A percentile compares a stretch with the other conserved stretches of the same genome.
Evolutionary conservation across 2,329 filamentous ascomycete genomes (phyloP).

Genomic region (Lasiodiplodia sp.): DNA sequence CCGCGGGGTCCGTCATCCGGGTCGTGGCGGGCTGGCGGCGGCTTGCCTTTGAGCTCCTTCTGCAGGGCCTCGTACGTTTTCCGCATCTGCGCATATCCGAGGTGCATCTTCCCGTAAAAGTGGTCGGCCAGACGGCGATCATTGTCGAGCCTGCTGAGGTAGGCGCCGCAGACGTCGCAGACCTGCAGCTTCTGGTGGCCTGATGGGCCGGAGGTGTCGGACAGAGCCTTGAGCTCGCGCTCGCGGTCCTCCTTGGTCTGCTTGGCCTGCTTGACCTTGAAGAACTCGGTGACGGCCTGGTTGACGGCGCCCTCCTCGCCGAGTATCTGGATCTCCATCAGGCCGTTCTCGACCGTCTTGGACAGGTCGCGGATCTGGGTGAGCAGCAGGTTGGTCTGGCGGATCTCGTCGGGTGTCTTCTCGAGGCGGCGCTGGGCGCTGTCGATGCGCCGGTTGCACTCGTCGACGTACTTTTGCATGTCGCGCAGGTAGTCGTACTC

Average conservation of each 20-base stretch:
- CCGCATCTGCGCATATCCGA: constrained; percentile 97
- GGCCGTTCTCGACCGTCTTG: constrained; percentile 78
- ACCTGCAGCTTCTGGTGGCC: constrained; percentile 98
- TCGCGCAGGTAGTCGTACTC: constrained; percentile 97
- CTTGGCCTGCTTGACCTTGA: constrained; percentile 81
- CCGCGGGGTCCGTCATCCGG: constrained; percentile 41
- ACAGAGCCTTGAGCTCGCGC: constrained; percentile 85
- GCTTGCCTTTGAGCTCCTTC: constrained; percentile 81
- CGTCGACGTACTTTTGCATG: constrained; percentile 95
- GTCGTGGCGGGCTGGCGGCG: constrained; percentile 61
- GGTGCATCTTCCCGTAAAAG: constrained; percentile 99
- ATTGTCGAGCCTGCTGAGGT: constrained; percentile 90
- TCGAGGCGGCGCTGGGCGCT: constrained; percentile 87
- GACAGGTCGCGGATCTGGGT: constrained; percentile 85
- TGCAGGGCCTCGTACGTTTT: constrained; percentile 89
- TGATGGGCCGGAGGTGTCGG: constrained; percentile 89
- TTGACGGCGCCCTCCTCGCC: constrained; percentile 83
- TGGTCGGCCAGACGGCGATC: constrained; percentile 93
- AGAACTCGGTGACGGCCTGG: constrained; percentile 84
- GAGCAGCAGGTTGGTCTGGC: constrained; percentile 89
- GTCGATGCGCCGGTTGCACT: constrained; percentile 94
- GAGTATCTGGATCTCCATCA: constrained; percentile 85
- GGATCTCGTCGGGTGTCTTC: constrained; percentile 97
- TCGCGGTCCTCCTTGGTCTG: constrained; percentile 84
- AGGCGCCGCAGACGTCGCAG: constrained; percentile 97